These are phyloP conservation scores for Fusarium poae DNA, from an alignment of 2,329 filamentous ascomycete genomes.

Conservation along the genomic window DNA sequence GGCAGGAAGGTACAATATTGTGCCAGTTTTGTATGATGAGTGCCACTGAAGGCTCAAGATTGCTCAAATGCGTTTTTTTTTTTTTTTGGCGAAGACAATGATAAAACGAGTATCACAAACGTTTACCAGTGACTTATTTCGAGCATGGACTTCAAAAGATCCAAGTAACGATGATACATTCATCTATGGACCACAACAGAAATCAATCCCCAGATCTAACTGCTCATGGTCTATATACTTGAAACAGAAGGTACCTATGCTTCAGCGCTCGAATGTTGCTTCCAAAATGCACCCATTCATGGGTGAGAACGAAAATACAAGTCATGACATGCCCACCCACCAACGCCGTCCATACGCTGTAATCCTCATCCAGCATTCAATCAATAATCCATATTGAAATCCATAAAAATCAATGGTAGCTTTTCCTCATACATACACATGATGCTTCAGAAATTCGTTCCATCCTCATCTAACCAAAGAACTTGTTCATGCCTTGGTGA, in stretches of 20 bases:
- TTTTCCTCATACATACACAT: conserved; percentile 18
- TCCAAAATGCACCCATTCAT: conserved; percentile 17
- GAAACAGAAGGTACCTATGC: conserved; percentile 31
- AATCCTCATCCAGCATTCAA: conserved; percentile 6
- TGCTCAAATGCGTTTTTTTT: conserved; percentile 27
- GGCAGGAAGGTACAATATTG: background rate
- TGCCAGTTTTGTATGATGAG: conserved; percentile 8
- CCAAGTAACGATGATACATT: background rate
- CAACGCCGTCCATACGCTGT: conserved; percentile 37
- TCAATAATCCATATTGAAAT: conserved; percentile 10
- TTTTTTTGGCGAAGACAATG: conserved; percentile 13
- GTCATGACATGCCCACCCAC: conserved; percentile 28
- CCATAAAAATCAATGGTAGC: conserved; percentile 24
- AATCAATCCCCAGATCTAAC: conserved; percentile 9
- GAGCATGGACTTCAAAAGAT: background rate
- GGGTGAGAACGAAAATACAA: conserved; percentile 20
- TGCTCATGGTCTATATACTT: conserved; percentile 23
- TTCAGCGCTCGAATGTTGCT: conserved; percentile 30
- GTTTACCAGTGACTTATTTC: background rate
- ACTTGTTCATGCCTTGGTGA: conserved; percentile 84
- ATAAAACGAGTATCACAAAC: background rate
- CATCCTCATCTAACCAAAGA: conserved; percentile 63
- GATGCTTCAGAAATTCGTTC: background rate
- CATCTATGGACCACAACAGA: conserved; percentile 25
- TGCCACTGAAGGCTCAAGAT: conserved; percentile 18